phyloP scores from a whole-genome alignment of 1,139 yeast genomes.

The Diutina mesorugosa region DNA sequence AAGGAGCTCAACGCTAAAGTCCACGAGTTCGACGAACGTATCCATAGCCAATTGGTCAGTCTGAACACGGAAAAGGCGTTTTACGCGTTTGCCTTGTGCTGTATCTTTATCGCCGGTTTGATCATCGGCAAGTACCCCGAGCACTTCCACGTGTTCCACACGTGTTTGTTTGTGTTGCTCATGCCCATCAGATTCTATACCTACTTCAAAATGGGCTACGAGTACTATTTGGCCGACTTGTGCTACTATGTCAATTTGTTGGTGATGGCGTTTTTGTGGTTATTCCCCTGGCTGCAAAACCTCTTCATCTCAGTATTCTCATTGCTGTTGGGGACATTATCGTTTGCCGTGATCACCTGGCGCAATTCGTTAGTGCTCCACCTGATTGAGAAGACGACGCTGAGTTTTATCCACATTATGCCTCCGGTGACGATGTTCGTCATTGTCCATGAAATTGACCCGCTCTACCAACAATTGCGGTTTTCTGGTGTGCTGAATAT shows the following conservation, averaged over 20 bases:
- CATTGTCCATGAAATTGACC: slow-evolving; percentile 66
- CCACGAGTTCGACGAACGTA: slow-evolving; percentile 42
- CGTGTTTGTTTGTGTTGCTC: slow-evolving; percentile 44
- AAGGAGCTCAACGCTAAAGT: slow-evolving; percentile 26
- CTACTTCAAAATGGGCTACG: slow-evolving; percentile 67
- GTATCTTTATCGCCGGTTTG: slow-evolving; percentile 61
- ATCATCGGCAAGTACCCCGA: slow-evolving; percentile 70
- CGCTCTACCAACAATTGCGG: slow-evolving; percentile 37
- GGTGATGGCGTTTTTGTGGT: slow-evolving; percentile 66
- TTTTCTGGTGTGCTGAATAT: slow-evolving; percentile 73
- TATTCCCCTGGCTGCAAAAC: slow-evolving; percentile 58
- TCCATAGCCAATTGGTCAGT: slow-evolving; percentile 35
- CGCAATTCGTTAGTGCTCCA: slow-evolving; percentile 86
- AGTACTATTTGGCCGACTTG: slow-evolving; percentile 83
- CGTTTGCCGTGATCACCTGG: slow-evolving; percentile 96
- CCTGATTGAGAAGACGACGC: slow-evolving; percentile 86
- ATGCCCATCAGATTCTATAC: slow-evolving; percentile 83
- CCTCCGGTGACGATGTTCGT: slow-evolving; percentile 88
- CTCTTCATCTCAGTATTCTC: slow-evolving; percentile 78
- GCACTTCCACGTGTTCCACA: slow-evolving; percentile 65
- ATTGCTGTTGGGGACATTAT: slow-evolving; percentile 74
- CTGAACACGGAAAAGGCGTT: slow-evolving; percentile 72
- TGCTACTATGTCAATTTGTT: slow-evolving; percentile 83
- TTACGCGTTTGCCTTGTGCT: slow-evolving; percentile 60
- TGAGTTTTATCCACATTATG: slow-evolving; percentile 79